Base-by-base conservation (phyloP, 495 filamentous ascomycete species). In the Penicillium nucicola region DNA sequence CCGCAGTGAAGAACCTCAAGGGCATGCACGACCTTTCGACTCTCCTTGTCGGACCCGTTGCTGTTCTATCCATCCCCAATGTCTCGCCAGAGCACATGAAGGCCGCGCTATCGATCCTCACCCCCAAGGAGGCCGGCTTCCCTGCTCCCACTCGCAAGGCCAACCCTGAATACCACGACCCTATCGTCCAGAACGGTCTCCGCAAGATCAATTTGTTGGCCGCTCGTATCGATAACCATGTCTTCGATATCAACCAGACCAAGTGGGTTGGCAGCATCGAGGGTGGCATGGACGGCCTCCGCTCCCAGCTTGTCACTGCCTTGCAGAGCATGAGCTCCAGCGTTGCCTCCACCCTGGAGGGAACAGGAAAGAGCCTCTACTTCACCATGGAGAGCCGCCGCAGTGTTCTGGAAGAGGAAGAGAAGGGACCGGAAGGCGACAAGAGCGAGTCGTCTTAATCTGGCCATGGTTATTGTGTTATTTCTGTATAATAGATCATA, bases 121-220 rank as follows among this genome's bases (percentile, higher is more conserved):
- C 83, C 0, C 90, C 91, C 1, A 84, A 80, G 52, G 68, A 80
- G 3, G 76, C 81, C 1, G 74, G 79, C 2, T 97, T 95, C 70
- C 84, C 90, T 1, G 83, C 84, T 1, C 95, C 91, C 5, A 83
- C 79, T 22, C 77, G 87, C 39, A 83, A 80, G 62, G 82, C 80
- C 46, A 89, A 83, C 61, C 90, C 91, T 0, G 85, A 83, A 2
- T 92, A 92, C 69, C 77, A 92, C 69, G 92, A 96, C 42, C 69
- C 79, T 2, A 65, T 77, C 11, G 85, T 89, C 34, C 89, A 95
- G 72, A 77, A 67, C 42, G 95, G 89, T 34, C 62, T 97, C 60
- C 83, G 87, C 67, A 98, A 98, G 71, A 68, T 97, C 48, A 71
- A 95, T 65, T 59, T 98, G 30, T 69, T 97, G 36, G 95, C 89